phyloP scores from a whole-genome alignment of 2,329 filamentous ascomycete genomes.

The Aspergillus versicolor region DNA sequence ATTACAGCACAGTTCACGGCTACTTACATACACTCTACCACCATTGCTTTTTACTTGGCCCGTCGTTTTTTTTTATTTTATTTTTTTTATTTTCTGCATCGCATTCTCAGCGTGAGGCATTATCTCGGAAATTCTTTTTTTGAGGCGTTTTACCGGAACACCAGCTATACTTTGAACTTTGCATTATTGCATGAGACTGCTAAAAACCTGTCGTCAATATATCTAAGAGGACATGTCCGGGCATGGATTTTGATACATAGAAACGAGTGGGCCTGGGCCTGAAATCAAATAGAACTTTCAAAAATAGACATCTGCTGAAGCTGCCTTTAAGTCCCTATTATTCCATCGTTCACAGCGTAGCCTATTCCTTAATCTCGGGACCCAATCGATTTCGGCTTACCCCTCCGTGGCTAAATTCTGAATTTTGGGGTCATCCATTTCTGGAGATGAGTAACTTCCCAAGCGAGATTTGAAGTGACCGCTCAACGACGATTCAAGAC shows the following conservation, averaged over 20 bases:
- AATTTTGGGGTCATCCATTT: background rate
- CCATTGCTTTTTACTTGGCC: conserved; percentile 5
- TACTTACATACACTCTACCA: background rate
- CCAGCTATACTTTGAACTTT: conserved; percentile 1
- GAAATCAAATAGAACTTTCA: conserved; percentile 5
- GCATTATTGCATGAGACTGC: background rate
- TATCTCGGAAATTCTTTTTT: conserved; percentile 7
- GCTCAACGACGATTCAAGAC: background rate
- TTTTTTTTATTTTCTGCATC: conserved; percentile 8
- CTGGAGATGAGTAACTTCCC: background rate
- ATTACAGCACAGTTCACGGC: conserved; percentile 14
- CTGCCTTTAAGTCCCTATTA: background rate
- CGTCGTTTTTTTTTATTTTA: conserved; percentile 3
- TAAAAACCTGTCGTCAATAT: conserved; percentile 5
- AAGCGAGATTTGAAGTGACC: background rate
- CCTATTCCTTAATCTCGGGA: background rate
- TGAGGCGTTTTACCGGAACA: conserved; percentile 6
- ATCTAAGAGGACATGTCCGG: conserved; percentile 6
- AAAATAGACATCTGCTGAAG: background rate
- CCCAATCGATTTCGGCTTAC: conserved; percentile 2
- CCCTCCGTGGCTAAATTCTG: conserved; percentile 13
- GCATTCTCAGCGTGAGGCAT: conserved; percentile 17
- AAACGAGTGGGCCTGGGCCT: background rate
- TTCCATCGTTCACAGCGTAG: background rate
- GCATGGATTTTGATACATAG: conserved; percentile 14